These are phyloP conservation scores for Cyanodermella asteris DNA, from an alignment of 2,329 filamentous ascomycete species.

Conservation along the genomic window DNA sequence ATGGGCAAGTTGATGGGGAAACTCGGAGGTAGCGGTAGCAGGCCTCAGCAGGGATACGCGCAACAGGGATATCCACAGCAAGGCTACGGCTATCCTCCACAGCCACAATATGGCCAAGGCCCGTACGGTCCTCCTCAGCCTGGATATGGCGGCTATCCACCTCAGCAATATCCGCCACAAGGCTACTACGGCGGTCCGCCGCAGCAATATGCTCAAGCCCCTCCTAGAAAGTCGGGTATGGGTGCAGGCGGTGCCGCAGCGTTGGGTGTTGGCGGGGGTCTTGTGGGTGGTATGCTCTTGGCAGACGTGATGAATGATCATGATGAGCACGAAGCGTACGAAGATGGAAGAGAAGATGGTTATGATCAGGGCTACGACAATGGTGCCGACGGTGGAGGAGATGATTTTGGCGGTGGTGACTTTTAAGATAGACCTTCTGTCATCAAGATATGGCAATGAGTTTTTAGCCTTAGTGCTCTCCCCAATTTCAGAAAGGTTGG, in stretches of 20 bases:
- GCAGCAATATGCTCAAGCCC: slow-evolving; percentile 18
- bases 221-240: slow-evolving; percentile 28
- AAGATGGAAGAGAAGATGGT: no score
- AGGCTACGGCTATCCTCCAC: slow-evolving; percentile 15
- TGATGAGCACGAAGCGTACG: no score
- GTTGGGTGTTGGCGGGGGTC: slow-evolving; percentile 57
- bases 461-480: no score
- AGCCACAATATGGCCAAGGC: slow-evolving; percentile 16
- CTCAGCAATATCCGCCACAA: slow-evolving; percentile 14
- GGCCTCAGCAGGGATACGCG: slow-evolving; percentile 10
- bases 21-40: slow-evolving; percentile 10
- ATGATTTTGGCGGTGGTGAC: no score
- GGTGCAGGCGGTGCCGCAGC: slow-evolving; percentile 54
- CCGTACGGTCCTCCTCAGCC: slow-evolving; percentile 9
- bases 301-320: slow-evolving; percentile 4
- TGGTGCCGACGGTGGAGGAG: no score
- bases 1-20: slow-evolving; percentile 33
- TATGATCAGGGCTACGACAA: no score
- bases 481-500: no score
- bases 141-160: slow-evolving; percentile 10
- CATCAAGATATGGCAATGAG: no score
- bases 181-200: slow-evolving; percentile 19
- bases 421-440: no score
- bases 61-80: slow-evolving; percentile 16
- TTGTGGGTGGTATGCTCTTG: slow-evolving; percentile 50